Base-by-base conservation (phyloP, 1,139 yeast genomes). In the Petasospora rhodanensis region DNA sequence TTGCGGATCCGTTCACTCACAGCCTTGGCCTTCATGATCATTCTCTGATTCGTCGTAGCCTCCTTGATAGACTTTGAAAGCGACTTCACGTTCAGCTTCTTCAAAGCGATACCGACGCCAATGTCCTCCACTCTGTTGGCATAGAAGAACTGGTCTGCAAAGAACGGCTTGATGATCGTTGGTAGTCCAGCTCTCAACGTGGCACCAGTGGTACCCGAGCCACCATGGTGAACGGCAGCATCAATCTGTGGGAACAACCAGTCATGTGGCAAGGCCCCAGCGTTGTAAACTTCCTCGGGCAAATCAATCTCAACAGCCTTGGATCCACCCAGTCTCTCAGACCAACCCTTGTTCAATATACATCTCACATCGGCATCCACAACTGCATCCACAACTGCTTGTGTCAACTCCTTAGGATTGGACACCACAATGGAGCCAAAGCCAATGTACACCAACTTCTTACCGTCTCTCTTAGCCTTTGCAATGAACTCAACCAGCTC, bases 221-320 rank as follows among this genome's bases (percentile, higher is more conserved):
- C 98, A 23, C 98, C 98, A 57, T 89, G 98, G 52, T 89, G 98
- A 5, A 89, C 96, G 1, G 95, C 95, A 0, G 91, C 96, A 59
- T 89, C 96, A 26, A 91, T 66, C 43, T 74, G 76, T 0, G 91
- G 83, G 58, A 89, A 89, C 27, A 89, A 63, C 97, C 97, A 91
- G 56, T 87, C 96, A 55, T 89, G 98, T 1, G 96, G 96, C 14
- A 85, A 67, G 10, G 79, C 57, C 5, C 91, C 91, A 10, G 84
- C 64, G 43, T 76, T 77, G 53, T 62, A 83, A 3, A 89, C 71
- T 43, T 78, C 77, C 0, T 67, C 63, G 0, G 96, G 96, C n/a
- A 85, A 58, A 19, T 64, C 72, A 14, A 76, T 56, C 43, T 79
- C 84, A 7, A 70, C 51, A 15, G 62, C 66, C 11, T 58, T 54